Conservation (phyloP, 1,284 basidiomycete genomes). For the Puccinia novopanici region DNA sequence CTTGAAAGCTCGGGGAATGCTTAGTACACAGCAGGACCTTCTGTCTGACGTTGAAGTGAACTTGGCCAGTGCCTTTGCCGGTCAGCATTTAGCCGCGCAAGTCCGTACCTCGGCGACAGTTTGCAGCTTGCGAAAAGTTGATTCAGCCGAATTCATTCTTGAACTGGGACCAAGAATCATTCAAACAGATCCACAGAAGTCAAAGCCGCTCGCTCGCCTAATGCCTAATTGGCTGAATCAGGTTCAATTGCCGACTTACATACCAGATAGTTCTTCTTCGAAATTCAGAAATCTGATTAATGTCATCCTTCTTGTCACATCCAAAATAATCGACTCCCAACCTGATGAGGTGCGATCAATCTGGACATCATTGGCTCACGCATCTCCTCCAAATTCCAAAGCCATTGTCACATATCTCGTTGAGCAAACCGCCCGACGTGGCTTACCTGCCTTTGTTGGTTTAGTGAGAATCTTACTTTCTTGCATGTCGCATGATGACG, state of each 20-base stretch:
- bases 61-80: slow-evolving; percentile 42
- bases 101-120: slow-evolving; percentile 23
- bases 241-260: slow-evolving; percentile 22
- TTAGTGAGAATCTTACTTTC: slow-evolving; percentile 36
- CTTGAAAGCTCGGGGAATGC: slow-evolving; percentile 29
- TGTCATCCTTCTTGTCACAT: slow-evolving; percentile 36
- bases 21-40: background rate
- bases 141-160: slow-evolving; percentile 21
- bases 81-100: slow-evolving; percentile 44
- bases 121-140: slow-evolving; percentile 23
- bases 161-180: slow-evolving; percentile 45
- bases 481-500: slow-evolving; percentile 35
- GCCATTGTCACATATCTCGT: slow-evolving; percentile 43
- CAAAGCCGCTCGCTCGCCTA: slow-evolving; percentile 27
- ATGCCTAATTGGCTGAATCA: slow-evolving; percentile 49
- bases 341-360: slow-evolving; percentile 40
- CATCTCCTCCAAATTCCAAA: slow-evolving; percentile 24
- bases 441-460: slow-evolving; percentile 29
- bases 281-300: slow-evolving; percentile 45
- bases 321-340: slow-evolving; percentile 31
- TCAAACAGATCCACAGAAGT: slow-evolving; percentile 38
- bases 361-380: slow-evolving; percentile 45
- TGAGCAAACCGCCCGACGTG: slow-evolving; percentile 35
- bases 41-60: slow-evolving; percentile 41
- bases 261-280: slow-evolving; percentile 32